Conservation (phyloP, 768 basidiomycete species). For the Podaxis mareebaensis region DNA sequence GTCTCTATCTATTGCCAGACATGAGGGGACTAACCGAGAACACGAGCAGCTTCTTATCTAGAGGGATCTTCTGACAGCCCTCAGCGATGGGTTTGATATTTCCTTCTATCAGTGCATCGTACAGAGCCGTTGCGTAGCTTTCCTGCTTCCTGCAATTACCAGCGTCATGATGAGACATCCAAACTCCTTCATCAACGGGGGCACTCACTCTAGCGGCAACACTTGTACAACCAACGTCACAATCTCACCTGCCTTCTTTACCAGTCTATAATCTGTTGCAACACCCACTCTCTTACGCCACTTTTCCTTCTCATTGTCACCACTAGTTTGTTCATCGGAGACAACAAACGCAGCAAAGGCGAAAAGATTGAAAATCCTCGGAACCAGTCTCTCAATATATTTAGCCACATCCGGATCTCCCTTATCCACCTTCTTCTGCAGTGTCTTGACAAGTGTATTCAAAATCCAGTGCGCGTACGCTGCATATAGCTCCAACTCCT, state of each 20-base stretch:
- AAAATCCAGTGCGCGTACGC: conserved; percentile 89
- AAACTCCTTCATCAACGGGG: neutral
- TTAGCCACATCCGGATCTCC: conserved; percentile 75
- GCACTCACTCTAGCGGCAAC: conserved; percentile 63
- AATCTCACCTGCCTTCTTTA: conserved; percentile 65
- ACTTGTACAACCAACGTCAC: conserved; percentile 68
- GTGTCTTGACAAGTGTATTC: conserved; percentile 60
- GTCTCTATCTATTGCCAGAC: neutral
- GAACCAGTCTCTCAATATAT: conserved; percentile 77
- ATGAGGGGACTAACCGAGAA: conserved; percentile 13
- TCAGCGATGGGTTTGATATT: conserved; percentile 51
- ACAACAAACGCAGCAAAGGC: conserved; percentile 41
- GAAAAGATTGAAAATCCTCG: conserved; percentile 67
- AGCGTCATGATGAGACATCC: conserved; percentile 1
- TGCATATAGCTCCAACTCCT: conserved; percentile 60
- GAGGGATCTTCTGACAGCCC: conserved; percentile 53
- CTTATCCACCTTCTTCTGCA: conserved; percentile 45
- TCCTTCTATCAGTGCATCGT: conserved; percentile 58
- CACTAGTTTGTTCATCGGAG: conserved; percentile 25
- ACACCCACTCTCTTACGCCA: conserved; percentile 56
- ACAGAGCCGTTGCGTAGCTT: conserved; percentile 48
- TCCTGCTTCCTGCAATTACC: conserved; percentile 59
- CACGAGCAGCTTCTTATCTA: conserved; percentile 19
- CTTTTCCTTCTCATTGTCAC: conserved; percentile 48
- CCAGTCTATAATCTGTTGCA: conserved; percentile 48